Conservation (phyloP, 495 filamentous ascomycete genomes). For the Trypethelium eluteriae region DNA sequence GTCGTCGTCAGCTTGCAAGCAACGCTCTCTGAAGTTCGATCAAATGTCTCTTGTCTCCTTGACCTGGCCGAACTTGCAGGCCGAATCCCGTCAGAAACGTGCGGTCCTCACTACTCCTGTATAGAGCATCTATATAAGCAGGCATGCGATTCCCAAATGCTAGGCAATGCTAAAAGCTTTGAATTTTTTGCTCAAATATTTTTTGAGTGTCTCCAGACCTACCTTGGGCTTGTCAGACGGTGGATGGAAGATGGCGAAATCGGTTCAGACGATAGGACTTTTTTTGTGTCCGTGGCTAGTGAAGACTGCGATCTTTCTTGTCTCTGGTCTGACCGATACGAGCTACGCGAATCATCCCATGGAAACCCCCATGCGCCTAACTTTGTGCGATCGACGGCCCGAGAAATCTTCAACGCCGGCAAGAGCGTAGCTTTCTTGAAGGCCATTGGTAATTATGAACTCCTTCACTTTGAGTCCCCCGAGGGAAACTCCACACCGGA, state of each 20-base stretch:
- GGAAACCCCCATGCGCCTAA: constrained; percentile 48
- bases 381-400: constrained; percentile 61
- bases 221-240: constrained; percentile 64
- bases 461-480: background rate
- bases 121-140: constrained; percentile 69
- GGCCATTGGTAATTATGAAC: constrained; percentile 40
- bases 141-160: constrained; percentile 59
- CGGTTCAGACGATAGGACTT: constrained; percentile 51
- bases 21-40: constrained; percentile 52
- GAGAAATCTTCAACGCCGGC: constrained; percentile 73
- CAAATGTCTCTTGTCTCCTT: constrained; percentile 44
- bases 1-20: constrained; percentile 50
- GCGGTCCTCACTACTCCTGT: constrained; percentile 40
- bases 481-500: constrained; percentile 30
- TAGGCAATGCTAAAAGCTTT: constrained; percentile 54
- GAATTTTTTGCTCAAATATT: constrained; percentile 58
- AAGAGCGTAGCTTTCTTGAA: constrained; percentile 81
- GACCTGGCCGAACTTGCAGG: constrained; percentile 45
- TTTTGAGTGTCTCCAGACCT: constrained; percentile 74
- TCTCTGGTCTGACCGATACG: constrained; percentile 71
- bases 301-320: constrained; percentile 52
- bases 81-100: constrained; percentile 22
- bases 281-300: constrained; percentile 61
- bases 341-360: constrained; percentile 47
- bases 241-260: constrained; percentile 85